Conservation (phyloP, 2,329 filamentous ascomycete species). For the Hypoxylon sp. region DNA sequence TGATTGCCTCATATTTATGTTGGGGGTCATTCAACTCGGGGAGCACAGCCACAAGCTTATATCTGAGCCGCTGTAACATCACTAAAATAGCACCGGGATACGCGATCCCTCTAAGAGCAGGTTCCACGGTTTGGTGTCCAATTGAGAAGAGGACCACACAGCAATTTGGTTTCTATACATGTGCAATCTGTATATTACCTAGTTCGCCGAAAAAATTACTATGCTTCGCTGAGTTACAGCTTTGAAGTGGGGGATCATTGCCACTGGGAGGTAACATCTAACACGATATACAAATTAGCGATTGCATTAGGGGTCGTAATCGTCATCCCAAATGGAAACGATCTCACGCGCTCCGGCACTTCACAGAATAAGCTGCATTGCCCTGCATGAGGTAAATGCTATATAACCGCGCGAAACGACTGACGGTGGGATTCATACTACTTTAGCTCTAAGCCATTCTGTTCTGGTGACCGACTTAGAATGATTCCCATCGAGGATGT, state of each 20-base stretch:
- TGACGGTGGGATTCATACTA: background rate
- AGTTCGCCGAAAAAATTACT: slow-evolving; percentile 7
- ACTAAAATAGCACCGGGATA: slow-evolving; percentile 4
- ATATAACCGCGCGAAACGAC: slow-evolving; percentile 15
- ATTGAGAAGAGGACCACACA: background rate
- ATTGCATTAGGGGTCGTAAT: background rate
- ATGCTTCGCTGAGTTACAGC: background rate
- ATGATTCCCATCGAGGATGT: background rate
- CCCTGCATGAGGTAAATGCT: slow-evolving; percentile 1
- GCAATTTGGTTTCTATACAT: background rate
- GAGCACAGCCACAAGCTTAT: slow-evolving; percentile 12
- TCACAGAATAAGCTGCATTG: slow-evolving; percentile 15
- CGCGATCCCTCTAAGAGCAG: slow-evolving; percentile 11
- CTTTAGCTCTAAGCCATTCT: background rate
- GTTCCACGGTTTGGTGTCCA: background rate
- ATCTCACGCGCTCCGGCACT: slow-evolving; percentile 12
- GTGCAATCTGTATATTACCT: background rate
- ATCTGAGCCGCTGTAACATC: slow-evolving; percentile 21
- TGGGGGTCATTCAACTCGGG: background rate
- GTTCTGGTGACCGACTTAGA: background rate
- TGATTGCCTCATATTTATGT: slow-evolving; percentile 1
- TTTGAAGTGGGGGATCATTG: background rate
- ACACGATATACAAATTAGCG: background rate
- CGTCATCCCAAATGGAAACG: slow-evolving; percentile 16
- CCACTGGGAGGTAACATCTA: background rate